These are phyloP conservation scores for Clavulina sp. DNA, from an alignment of 768 basidiomycete species.

Conservation along the genomic window DNA sequence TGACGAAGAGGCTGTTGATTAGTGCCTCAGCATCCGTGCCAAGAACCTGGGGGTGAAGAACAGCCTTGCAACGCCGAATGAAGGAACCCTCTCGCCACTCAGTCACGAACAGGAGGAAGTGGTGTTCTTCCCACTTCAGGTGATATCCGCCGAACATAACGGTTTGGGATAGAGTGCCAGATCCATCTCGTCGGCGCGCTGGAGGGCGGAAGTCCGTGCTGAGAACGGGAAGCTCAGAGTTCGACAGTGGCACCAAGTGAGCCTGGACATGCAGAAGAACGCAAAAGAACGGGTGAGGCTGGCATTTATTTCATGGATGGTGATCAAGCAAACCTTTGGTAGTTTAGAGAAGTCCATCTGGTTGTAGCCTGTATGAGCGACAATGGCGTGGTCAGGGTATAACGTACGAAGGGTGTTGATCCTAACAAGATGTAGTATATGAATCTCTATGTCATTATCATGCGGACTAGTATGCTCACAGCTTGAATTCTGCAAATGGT, in stretches of 20 bases:
- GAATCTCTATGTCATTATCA: too few relatives aligned
- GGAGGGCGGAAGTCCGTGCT: constrained; percentile 33
- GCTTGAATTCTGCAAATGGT: too few relatives aligned
- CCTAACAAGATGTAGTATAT: too few relatives aligned
- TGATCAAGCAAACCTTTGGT: too few relatives aligned
- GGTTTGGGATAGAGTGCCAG: constrained; percentile 36
- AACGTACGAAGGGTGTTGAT: too few relatives aligned
- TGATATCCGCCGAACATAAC: constrained; percentile 39
- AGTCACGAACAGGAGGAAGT: constrained; percentile 37
- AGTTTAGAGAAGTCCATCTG: too few relatives aligned
- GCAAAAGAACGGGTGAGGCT: too few relatives aligned
- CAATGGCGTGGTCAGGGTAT: too few relatives aligned
- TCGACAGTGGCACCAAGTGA: background rate
- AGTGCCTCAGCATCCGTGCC: constrained; percentile 31
- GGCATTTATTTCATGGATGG: too few relatives aligned
- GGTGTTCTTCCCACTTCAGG: constrained; percentile 42
- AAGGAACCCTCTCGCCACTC: constrained; percentile 25
- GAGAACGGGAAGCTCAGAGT: constrained; percentile 26
- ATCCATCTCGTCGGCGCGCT: constrained; percentile 23
- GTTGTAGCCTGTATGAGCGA: too few relatives aligned
- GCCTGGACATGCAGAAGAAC: too few relatives aligned
- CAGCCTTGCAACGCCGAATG: constrained; percentile 20
- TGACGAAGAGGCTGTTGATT: constrained; percentile 30
- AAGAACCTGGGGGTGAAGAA: constrained; percentile 42
- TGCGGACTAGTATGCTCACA: too few relatives aligned